Base-by-base conservation (phyloP, 2,329 filamentous ascomycete species). In the Xylariaceae sp. region DNA sequence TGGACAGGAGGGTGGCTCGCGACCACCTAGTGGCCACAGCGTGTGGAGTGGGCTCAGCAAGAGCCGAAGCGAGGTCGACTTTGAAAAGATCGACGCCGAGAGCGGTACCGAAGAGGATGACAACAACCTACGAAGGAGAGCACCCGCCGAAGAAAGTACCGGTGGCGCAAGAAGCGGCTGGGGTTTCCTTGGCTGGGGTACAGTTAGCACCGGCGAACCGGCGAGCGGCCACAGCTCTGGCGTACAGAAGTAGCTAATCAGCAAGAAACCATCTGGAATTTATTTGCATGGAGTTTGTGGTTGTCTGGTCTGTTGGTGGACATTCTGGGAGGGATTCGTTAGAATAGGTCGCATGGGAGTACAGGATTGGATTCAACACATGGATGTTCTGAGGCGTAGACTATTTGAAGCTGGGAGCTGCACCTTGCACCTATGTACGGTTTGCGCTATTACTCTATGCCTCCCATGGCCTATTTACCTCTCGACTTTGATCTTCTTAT, bases 41-140 rank as follows among this genome's bases (percentile, higher is more conserved):
- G 72, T 72, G 48, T 74, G 74, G 65, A 82, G 81, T 59, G 85
- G 79, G 2, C 75, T 96, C 66, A 88, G 85, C 66, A 93, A 93
- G 76, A 93, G 90, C 69, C 86, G 87, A 61, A 96, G 90, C 71
- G 92, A 96, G 70, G 85, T 84, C 19, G 93, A 96, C 65, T 97
- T 97, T 69, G 92, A 96, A 69, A 90, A 91, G 71, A 90, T 96
- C 64, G 89, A 95, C 60, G 86, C 87, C 32, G 89, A 93, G 69
- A 88, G 86, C 67, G 81, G 81, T 9, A 77, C 77, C 21, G 86
- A 84, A 67, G 83, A 84, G 44, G 79, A 77, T 29, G 77, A 65
- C 9, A 67, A 43, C 40, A 54, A 40, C 19, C 57, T 69, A 54
- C 64, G 76, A 59, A 60, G 65, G 59, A 56, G 63, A 57, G 53